These are phyloP conservation scores for Pythium sukuiense DNA, from an alignment of 352 stramenopile genomes.

Conservation along the genomic window DNA sequence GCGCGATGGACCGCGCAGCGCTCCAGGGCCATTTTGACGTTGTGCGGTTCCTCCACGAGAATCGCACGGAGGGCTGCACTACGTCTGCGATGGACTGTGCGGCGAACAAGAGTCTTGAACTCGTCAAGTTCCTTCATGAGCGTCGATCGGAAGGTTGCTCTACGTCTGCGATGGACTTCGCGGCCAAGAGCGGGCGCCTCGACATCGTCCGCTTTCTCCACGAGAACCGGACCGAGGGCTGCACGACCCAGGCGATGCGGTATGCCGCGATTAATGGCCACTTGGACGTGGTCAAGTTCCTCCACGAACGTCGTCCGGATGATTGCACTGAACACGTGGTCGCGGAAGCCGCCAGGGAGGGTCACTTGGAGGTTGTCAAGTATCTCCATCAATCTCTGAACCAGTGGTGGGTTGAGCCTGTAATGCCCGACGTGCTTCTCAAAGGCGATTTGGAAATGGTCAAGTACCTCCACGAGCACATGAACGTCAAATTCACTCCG, in stretches of 20 bases:
- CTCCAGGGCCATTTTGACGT: not conserved
- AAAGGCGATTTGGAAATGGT: too few species aligned
- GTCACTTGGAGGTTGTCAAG: slow-evolving; percentile 2
- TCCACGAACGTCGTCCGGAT: not conserved
- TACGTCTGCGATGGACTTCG: not conserved
- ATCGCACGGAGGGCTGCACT: not conserved
- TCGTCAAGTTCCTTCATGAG: slow-evolving; percentile 6
- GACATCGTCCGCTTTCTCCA: slow-evolving; percentile 8
- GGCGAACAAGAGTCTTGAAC: not conserved
- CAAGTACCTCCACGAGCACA: too few species aligned
- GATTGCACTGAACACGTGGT: not conserved
- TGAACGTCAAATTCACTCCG: too few species aligned
- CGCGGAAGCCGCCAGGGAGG: not conserved
- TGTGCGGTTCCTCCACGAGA: not conserved
- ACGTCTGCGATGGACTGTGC: not conserved
- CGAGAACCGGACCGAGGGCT: not conserved
- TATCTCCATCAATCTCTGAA: not conserved
- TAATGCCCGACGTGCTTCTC: too few species aligned
- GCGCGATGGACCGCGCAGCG: not conserved
- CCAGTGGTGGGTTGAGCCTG: too few species aligned
- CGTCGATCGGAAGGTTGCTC: not conserved
- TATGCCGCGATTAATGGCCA: not conserved
- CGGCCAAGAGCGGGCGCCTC: not conserved
- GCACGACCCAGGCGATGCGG: not conserved
- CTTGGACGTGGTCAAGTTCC: not conserved